These are phyloP conservation scores for Heteromeles arbutifolia DNA, from an alignment of 306 rosid genomes.

Conservation along the genomic window DNA sequence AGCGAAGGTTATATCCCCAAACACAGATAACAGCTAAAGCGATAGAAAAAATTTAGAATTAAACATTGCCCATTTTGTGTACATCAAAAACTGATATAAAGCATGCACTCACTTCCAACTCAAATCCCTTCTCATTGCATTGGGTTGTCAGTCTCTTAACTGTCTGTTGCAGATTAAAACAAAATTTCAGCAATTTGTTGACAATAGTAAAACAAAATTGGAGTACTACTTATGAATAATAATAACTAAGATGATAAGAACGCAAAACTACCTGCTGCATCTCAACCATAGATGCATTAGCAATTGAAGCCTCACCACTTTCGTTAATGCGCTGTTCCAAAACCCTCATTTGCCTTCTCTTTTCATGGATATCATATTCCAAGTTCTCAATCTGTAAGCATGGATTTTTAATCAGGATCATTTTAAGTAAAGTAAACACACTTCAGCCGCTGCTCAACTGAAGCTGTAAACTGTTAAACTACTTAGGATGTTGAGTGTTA, in stretches of 20 bases:
- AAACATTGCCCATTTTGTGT: not conserved
- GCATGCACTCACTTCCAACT: constrained; percentile 74
- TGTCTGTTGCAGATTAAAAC: constrained; percentile 54
- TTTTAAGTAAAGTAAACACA: not conserved
- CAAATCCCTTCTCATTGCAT: constrained; percentile 89
- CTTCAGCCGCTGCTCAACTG: not conserved
- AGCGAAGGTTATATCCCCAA: not conserved
- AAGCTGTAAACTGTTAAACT: not conserved
- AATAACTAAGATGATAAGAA: constrained; percentile 9
- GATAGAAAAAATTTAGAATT: not conserved
- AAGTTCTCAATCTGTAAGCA: constrained; percentile 64
- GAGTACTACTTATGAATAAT: not conserved
- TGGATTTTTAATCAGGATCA: not conserved
- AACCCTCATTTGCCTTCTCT: constrained; percentile 77
- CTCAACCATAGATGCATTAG: constrained; percentile 78
- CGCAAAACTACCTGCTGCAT: constrained; percentile 81
- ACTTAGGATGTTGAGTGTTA: not conserved
- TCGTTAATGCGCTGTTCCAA: constrained; percentile 80
- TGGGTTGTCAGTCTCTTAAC: constrained; percentile 78
- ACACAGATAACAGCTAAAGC: not conserved
- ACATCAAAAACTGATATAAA: constrained; percentile 16
- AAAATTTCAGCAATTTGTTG: not conserved
- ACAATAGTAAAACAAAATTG: not conserved
- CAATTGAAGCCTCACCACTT: constrained; percentile 69
- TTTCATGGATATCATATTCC: constrained; percentile 89